Evolutionary conservation across 2,329 filamentous ascomycete genomes (phyloP), one percentile per base, ranked within the genome.

Genomic region (Huntiella decipiens): DNA sequence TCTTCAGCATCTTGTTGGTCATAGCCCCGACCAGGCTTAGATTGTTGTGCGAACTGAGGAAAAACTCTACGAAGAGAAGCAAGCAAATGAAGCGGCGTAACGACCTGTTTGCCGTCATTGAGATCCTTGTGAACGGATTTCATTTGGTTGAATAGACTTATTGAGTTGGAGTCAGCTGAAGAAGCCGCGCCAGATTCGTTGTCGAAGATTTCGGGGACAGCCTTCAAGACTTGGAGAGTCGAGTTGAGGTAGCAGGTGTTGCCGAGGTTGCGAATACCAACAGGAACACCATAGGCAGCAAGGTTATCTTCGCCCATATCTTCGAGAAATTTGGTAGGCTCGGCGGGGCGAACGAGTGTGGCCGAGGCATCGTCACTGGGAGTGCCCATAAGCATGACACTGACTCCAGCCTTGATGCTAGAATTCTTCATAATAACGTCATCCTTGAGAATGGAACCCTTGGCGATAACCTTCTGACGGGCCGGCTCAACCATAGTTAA

Each of bases 231-330:
- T 61, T 98, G 92, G n/a, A 98, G 70, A 0, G 88, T 94, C 43
- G 91, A 91, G 68, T 98, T 98, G 57, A 96, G 77, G 60, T 98
- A 98, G 67, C 91, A 98, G 3, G 92, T 98, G 63, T 98, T 98
- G 54, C 92, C 91, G 51, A 95, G 67, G 58, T 98, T 98, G 59
- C 82, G 73, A 51, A 98, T 66, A 40, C 91, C 91, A 47, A 87
- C 82, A 1, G 92, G 91, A 39, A 73, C 88, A 49, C 84, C 86
- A 50, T 79, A 80, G 58, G 81, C 74, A 16, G 91, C 88, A 44
- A 78, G 75, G 61, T 96, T 88, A 28, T 86, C 87, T 59, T 93
- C 87, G 19, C 84, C 92, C 88, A 98, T 95, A 60, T 98, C 91
- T 63, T 98, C 91, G 52, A 93, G 64, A 56, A 98, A 98, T 62